Base-by-base conservation (phyloP, 2,329 filamentous ascomycete species). In the Monilinia aucupariae region DNA sequence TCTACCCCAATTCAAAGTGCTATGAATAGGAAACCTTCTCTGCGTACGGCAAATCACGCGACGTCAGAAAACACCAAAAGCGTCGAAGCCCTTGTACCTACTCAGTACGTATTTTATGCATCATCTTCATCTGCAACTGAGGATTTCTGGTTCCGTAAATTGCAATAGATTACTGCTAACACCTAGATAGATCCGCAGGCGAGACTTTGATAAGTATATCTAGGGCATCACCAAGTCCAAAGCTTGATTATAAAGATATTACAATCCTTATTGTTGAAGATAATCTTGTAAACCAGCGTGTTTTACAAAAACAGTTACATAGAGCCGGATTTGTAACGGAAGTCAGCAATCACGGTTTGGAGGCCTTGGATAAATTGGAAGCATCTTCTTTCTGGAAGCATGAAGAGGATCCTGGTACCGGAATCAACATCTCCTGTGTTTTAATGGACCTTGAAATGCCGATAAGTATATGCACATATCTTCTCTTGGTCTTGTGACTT, bases 391-490 rank as follows among this genome's bases (percentile, higher is more conserved):
- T 83, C 70, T 86, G 84, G 84, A 61, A 51, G 41, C 54, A 55
- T 32, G 54, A 39, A 32, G 49, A 10, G 4, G 48, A 41, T 27
- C 37, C 25, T 1, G 74, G 79, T 17, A 78, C 83, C 54, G 49
- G 30, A 56, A 62, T 6, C 12, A 34, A 25, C n/a, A 80, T 89
- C 27, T 85, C 83, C 15, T 80, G 91, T 52, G 85, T 92, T 9
- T 75, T 92, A 6, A 91, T 92, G 88, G 89, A 92, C 71, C 79
- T 91, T 56, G 88, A 91, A 71, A 92, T 92, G 89, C 89, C 89
- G 1, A 82, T 91, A 53, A 91, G 60, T 62, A 62, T 41, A 51
- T 56, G 13, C 3, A 52, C 6, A 37, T 15, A 6, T 69, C 89
- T 89, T 48, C 82, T 89, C 76, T 86, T 86, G 2, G 90, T 88